Base-by-base conservation (phyloP, 768 basidiomycete species). In the Gautieria morchelliformis region DNA sequence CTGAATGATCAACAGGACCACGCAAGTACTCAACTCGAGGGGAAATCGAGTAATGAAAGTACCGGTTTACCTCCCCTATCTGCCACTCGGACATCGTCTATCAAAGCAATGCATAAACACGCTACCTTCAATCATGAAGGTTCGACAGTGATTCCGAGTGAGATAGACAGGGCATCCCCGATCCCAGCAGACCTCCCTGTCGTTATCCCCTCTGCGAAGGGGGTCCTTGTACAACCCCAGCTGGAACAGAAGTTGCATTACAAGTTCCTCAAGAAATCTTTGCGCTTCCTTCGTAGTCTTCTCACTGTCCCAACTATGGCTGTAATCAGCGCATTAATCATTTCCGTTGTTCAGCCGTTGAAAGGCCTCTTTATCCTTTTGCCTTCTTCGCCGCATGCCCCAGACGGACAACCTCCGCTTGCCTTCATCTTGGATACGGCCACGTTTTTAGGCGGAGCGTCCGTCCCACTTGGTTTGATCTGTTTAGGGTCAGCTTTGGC, bases 391-490 rank as follows among this genome's bases (percentile, higher is more conserved):
- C 74, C 75, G 4, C 46, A 70, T 22, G 81, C 82, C 0, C 85
- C 85, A 0, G 85, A 87, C 61, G 84, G 84, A 0, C 73, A 78
- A 59, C 84, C 86, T 1, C 85, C 85, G 0, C 78, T 87, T 17
- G 75, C 80, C 0, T 77, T 87, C 60, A 45, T 87, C 39, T 63
- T 83, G 56, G 80, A 84, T 56, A 77, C 80, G 0, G 68, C 78
- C 0, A 67, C 70, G 1, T 87, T 87, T 62, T 72, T 85, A 39
- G 84, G 86, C 0, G 76, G 67, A 1, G 84, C 83, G 1, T 78
- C 80, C 4, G 79, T 88, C 0, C 85, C 85, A 0, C 62, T 86
- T 1, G 83, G 83, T 1, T 66, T 87, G 10, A 74, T 83, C 11
- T 80, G 77, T 5, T 72, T 87, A 4, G 85, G 85, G 0, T 80